These are phyloP conservation scores for Kwoniella botswanensis DNA, from an alignment of 768 basidiomycete genomes.

Conservation along the genomic window DNA sequence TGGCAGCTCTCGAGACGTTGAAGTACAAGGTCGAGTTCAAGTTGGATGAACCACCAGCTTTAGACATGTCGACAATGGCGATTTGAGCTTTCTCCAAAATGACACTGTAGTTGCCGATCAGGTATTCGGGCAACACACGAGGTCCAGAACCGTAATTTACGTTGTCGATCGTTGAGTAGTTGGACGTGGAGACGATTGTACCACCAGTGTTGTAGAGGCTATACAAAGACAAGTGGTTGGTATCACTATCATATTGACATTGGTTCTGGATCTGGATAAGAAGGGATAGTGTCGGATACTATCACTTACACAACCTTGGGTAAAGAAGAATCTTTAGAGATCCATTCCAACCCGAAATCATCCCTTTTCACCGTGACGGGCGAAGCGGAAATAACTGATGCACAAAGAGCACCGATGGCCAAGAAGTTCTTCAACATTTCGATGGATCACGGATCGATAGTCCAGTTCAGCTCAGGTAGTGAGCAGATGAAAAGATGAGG, in stretches of 20 bases:
- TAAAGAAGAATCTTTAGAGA: conserved; percentile 20
- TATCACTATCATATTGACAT: neutral
- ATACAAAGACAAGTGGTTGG: neutral
- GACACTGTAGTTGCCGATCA: conserved; percentile 18
- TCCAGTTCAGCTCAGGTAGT: no score
- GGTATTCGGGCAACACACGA: conserved; percentile 4
- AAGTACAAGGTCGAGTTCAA: conserved; percentile 24
- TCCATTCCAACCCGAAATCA: conserved; percentile 17
- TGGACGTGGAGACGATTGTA: conserved; percentile 24
- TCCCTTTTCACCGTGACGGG: conserved; percentile 12
- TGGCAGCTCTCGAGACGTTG: conserved; percentile 37
- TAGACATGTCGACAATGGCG: conserved; percentile 24
- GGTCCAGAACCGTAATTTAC: conserved; percentile 26
- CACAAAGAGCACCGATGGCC: conserved; percentile 1
- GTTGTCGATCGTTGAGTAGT: conserved; percentile 25
- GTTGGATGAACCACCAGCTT: conserved; percentile 14
- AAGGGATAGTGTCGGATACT: neutral
- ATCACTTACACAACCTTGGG: conserved; percentile 19
- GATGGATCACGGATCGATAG: no score
- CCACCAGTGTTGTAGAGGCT: conserved; percentile 34
- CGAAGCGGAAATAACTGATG: conserved; percentile 5
- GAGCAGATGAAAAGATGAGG: neutral
- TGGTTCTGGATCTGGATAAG: neutral
- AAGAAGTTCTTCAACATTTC: conserved; percentile 9
- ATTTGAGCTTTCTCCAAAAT: conserved; percentile 28